These are phyloP conservation scores for Puccinia sorghi DNA, from an alignment of 1,284 basidiomycete species.

Conservation along the genomic window DNA sequence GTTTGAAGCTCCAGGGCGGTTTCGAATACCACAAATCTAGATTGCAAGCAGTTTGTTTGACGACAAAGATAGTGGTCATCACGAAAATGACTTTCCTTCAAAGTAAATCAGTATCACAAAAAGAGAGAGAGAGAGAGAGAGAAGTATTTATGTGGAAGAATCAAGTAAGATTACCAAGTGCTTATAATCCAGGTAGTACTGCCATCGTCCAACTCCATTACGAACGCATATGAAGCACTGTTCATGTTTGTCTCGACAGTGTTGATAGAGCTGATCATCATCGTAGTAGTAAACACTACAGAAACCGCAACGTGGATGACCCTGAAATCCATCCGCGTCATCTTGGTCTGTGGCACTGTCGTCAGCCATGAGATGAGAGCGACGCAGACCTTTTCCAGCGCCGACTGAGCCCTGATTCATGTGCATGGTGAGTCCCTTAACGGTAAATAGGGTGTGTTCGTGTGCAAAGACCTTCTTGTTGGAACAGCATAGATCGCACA, in stretches of 20 bases:
- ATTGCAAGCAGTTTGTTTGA: constrained; percentile 72
- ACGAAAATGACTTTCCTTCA: constrained; percentile 55
- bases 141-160: neutral
- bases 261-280: constrained; percentile 87
- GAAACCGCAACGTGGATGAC: constrained; percentile 85
- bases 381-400: constrained; percentile 60
- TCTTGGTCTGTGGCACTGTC: constrained; percentile 26
- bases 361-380: constrained; percentile 59
- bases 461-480: constrained; percentile 94
- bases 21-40: constrained; percentile 93
- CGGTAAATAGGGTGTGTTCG: constrained; percentile 83
- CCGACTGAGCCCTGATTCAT: constrained; percentile 61
- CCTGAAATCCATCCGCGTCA: constrained; percentile 60
- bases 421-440: constrained; percentile 71
- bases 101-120: constrained; percentile 42
- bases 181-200: constrained; percentile 70
- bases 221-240: constrained; percentile 91
- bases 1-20: constrained; percentile 84
- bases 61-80: constrained; percentile 74
- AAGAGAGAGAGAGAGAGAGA: constrained; percentile 51
- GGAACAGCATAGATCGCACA: constrained; percentile 87
- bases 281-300: constrained; percentile 86
- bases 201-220: constrained; percentile 69
- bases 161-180: constrained; percentile 52
- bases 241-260: constrained; percentile 91